Evolutionary conservation across 2,329 filamentous ascomycete genomes (phyloP).

Genomic region (Neobulgaria alba): DNA sequence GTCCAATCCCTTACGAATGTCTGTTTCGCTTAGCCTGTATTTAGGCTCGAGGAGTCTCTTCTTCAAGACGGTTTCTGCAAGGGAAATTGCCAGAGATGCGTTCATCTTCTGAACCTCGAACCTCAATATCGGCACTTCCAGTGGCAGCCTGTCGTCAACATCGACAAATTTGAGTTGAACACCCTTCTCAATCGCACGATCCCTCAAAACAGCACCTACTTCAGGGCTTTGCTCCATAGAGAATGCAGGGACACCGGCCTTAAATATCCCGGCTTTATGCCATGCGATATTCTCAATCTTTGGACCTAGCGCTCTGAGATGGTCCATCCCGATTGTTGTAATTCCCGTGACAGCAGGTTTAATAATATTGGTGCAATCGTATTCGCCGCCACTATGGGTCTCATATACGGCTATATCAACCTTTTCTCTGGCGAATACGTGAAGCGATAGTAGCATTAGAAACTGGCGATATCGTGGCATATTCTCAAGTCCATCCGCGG

Average conservation of each 20-base stretch:
- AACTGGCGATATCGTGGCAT: slow-evolving; percentile 49
- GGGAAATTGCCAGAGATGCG: slow-evolving; percentile 38
- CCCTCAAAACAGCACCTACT: slow-evolving; percentile 36
- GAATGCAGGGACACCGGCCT: slow-evolving; percentile 50
- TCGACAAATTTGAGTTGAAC: slow-evolving; percentile 30
- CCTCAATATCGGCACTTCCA: slow-evolving; percentile 28
- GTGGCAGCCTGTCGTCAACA: slow-evolving; percentile 10
- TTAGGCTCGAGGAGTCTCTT: not conserved
- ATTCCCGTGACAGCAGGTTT: slow-evolving; percentile 49
- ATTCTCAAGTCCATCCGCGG: not conserved
- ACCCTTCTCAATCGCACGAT: slow-evolving; percentile 41
- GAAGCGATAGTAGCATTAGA: slow-evolving; percentile 55
- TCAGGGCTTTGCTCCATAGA: slow-evolving; percentile 42
- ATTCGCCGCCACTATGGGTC: slow-evolving; percentile 58
- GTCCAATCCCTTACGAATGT: slow-evolving; percentile 51
- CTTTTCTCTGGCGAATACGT: slow-evolving; percentile 53
- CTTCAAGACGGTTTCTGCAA: slow-evolving; percentile 39
- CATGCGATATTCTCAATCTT: slow-evolving; percentile 58
- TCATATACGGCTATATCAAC: slow-evolving; percentile 56
- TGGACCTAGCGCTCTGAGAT: slow-evolving; percentile 51
- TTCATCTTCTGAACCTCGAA: slow-evolving; percentile 51
- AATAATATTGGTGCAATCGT: slow-evolving; percentile 59
- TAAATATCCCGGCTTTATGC: slow-evolving; percentile 67
- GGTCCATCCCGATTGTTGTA: slow-evolving; percentile 57
- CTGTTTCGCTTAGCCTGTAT: slow-evolving; percentile 43